phyloP scores from a whole-genome alignment of 305 asterid species.

The Lippia alba region DNA sequence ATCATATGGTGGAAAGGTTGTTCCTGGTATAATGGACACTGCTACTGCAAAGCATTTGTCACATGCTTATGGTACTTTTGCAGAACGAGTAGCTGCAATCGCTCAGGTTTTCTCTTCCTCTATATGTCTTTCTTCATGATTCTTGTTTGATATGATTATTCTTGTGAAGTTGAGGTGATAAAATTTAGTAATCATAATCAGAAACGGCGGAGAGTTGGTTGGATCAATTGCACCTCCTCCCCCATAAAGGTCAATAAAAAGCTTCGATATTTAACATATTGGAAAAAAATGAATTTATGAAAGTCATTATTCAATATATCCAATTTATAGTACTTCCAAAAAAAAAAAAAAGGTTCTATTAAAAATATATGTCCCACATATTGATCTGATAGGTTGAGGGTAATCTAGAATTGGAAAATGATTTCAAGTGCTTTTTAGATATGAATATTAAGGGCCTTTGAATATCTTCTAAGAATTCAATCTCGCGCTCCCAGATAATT shows the following conservation, averaged over 20 bases:
- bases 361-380: too few relatives aligned
- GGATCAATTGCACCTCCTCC: not conserved
- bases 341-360: too few relatives aligned
- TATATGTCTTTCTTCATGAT: constrained; percentile 8
- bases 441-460: too few relatives aligned
- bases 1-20: constrained; percentile 78
- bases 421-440: too few relatives aligned
- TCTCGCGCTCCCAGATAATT: too few relatives aligned
- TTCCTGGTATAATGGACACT: constrained; percentile 97
- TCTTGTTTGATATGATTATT: constrained; percentile 18
- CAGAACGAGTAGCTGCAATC: constrained; percentile 86
- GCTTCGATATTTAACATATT: too few relatives aligned
- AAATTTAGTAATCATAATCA: not conserved
- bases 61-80: constrained; percentile 85
- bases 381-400: too few relatives aligned
- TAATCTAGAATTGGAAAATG: too few relatives aligned
- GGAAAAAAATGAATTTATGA: too few relatives aligned
- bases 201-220: not conserved
- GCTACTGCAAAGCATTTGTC: constrained; percentile 93
- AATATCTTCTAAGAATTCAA: not conserved
- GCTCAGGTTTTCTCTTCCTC: constrained; percentile 72
- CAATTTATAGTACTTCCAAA: too few relatives aligned
- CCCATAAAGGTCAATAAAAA: too few relatives aligned
- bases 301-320: too few relatives aligned
- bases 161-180: constrained; percentile 12